A percentile compares a stretch with the other conserved stretches of the same genome.
phyloP scores from a whole-genome alignment of 2,329 filamentous ascomycete genomes.

The Fusarium equiseti region DNA sequence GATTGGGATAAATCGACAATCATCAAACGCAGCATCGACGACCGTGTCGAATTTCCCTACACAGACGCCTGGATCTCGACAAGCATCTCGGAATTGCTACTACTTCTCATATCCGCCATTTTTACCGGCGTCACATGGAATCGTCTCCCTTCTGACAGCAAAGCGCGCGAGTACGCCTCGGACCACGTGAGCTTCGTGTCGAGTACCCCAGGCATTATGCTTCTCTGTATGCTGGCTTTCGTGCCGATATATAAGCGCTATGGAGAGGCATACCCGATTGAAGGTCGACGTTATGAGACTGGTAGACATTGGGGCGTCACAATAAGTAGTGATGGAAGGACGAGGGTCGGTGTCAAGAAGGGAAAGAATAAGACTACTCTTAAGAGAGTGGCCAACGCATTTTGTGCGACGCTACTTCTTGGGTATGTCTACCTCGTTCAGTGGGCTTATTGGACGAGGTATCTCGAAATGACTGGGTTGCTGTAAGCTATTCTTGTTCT shows the following conservation, averaged over 20 bases:
- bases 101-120: constrained; percentile 37
- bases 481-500: no score
- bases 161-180: constrained; percentile 22
- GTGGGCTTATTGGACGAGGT: constrained; percentile 34
- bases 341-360: constrained; percentile 27
- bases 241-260: constrained; percentile 41
- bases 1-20: constrained; percentile 40
- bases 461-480: no score
- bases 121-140: constrained; percentile 46
- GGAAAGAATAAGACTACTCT: not conserved
- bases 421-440: constrained; percentile 30
- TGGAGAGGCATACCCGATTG: constrained; percentile 41
- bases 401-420: constrained; percentile 15
- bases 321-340: constrained; percentile 27
- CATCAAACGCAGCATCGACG: constrained; percentile 28
- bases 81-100: constrained; percentile 32
- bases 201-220: constrained; percentile 38
- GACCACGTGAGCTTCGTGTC: constrained; percentile 41
- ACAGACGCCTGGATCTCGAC: constrained; percentile 41
- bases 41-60: constrained; percentile 44
- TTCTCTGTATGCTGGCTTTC: constrained; percentile 36
- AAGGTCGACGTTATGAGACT: constrained; percentile 40
- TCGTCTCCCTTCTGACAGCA: constrained; percentile 23
- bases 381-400: constrained; percentile 24
- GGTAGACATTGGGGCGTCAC: constrained; percentile 39